phyloP scores from a whole-genome alignment of 768 basidiomycete species.

The Suillus tomentosus region DNA sequence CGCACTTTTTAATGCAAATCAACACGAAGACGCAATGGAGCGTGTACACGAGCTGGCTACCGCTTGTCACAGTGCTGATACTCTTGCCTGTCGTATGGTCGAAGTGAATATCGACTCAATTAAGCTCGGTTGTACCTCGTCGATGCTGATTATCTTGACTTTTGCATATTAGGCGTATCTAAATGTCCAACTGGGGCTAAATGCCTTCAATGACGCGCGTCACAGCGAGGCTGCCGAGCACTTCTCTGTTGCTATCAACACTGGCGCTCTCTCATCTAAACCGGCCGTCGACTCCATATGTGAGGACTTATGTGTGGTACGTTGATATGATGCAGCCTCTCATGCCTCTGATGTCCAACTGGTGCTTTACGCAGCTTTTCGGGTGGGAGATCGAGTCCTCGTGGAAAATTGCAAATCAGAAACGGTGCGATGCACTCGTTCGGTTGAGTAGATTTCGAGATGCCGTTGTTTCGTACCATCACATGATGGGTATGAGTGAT shows the following conservation, averaged over 20 bases:
- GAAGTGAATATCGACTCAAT: background rate
- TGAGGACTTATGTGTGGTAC: background rate
- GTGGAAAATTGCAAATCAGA: background rate
- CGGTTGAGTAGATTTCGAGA: background rate
- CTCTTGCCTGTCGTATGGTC: background rate
- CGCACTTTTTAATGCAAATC: slow-evolving; percentile 3
- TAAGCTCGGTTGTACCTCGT: background rate
- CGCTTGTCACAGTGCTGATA: background rate
- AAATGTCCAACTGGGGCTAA: background rate
- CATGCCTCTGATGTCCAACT: background rate
- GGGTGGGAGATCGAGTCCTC: background rate
- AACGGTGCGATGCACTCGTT: background rate
- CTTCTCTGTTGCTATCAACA: background rate
- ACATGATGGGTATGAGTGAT: background rate
- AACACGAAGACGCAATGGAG: background rate
- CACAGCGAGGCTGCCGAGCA: background rate
- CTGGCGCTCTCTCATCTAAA: background rate
- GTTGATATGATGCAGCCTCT: background rate
- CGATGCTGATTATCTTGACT: background rate
- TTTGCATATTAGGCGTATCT: background rate
- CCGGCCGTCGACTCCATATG: background rate
- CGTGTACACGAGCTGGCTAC: background rate
- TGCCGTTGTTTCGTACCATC: background rate
- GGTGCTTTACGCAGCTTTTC: background rate
- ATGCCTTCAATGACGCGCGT: background rate